Conservation (phyloP, 2,329 filamentous ascomycete genomes). For the Ophiocordyceps camponoti-floridani region DNA sequence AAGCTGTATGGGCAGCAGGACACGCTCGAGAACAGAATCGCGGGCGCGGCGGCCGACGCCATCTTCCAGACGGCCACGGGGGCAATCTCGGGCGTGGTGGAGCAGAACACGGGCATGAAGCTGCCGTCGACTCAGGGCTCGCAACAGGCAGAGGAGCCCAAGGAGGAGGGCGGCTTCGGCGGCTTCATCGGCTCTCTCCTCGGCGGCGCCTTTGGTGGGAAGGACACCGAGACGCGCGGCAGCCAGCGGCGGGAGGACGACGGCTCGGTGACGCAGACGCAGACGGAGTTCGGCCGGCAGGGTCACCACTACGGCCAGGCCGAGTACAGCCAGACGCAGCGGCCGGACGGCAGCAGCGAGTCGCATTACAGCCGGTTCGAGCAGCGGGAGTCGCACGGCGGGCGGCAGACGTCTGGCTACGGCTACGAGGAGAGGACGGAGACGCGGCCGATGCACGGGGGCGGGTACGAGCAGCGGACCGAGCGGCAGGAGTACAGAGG, state of each 20-base stretch:
- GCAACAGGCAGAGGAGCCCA: constrained; percentile 19
- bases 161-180: constrained; percentile 46
- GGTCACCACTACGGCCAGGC: constrained; percentile 42
- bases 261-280: constrained; percentile 41
- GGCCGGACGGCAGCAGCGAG: constrained; percentile 35
- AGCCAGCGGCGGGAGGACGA: constrained; percentile 36
- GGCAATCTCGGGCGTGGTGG: constrained; percentile 26
- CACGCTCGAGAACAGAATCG: constrained; percentile 37
- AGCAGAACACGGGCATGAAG: constrained; percentile 26
- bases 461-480: constrained; percentile 40
- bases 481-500: constrained; percentile 30
- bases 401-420: constrained; percentile 24
- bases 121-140: constrained; percentile 13
- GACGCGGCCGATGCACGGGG: constrained; percentile 28
- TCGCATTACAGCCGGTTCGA: constrained; percentile 46
- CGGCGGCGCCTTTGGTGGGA: constrained; percentile 36
- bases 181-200: constrained; percentile 53
- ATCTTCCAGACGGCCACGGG: constrained; percentile 41
- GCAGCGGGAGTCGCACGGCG: constrained; percentile 26
- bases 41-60: constrained; percentile 33
- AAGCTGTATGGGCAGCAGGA: constrained; percentile 38
- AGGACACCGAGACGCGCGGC: constrained; percentile 34
- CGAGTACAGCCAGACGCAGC: constrained; percentile 38
- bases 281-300: constrained; percentile 42
- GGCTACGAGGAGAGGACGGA: constrained; percentile 42